Percentiles rank a stretch among this genome's conserved stretches.
Evolutionary conservation across 495 filamentous ascomycete genomes (phyloP).

Genomic region (Penicillium egyptiacum): DNA sequence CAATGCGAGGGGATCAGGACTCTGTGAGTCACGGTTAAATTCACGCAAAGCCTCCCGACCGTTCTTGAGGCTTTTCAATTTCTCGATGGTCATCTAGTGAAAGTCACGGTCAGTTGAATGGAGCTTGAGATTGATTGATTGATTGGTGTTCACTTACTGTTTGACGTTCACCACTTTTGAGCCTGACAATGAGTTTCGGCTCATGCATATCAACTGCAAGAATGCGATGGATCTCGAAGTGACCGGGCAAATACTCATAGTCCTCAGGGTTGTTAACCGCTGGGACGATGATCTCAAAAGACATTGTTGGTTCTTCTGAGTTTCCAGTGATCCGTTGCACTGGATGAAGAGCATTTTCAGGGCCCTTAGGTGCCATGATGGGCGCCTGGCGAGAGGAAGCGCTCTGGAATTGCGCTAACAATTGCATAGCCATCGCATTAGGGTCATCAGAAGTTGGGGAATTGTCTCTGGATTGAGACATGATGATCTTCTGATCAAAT

Average conservation of each 20-base stretch:
- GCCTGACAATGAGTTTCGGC: constrained; percentile 44
- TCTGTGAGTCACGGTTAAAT: constrained; percentile 21
- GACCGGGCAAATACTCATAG: constrained; percentile 50
- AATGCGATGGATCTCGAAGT: constrained; percentile 42
- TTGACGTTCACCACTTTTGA: constrained; percentile 46
- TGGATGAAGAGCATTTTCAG: not conserved
- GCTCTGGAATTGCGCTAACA: constrained; percentile 20
- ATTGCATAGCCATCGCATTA: constrained; percentile 22
- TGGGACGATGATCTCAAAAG: constrained; percentile 41
- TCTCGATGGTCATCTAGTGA: constrained; percentile 29
- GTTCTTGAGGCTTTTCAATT: constrained; percentile 35
- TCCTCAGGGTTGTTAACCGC: constrained; percentile 39
- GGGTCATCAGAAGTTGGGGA: constrained; percentile 15
- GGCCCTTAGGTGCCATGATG: not conserved
- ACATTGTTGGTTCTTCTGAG: constrained; percentile 10
- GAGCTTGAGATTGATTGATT: not conserved
- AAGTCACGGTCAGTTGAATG: constrained; percentile 13
- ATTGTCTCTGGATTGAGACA: not conserved
- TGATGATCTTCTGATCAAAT: not conserved
- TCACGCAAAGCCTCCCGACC: constrained; percentile 31
- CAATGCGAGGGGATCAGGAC: constrained; percentile 18
- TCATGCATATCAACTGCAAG: constrained; percentile 35
- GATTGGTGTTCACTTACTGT: constrained; percentile 34
- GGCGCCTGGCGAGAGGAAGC: not conserved
- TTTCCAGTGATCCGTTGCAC: constrained; percentile 1